phyloP scores from a whole-genome alignment of 163 green algal species.

The Scenedesmus sp. region DNA sequence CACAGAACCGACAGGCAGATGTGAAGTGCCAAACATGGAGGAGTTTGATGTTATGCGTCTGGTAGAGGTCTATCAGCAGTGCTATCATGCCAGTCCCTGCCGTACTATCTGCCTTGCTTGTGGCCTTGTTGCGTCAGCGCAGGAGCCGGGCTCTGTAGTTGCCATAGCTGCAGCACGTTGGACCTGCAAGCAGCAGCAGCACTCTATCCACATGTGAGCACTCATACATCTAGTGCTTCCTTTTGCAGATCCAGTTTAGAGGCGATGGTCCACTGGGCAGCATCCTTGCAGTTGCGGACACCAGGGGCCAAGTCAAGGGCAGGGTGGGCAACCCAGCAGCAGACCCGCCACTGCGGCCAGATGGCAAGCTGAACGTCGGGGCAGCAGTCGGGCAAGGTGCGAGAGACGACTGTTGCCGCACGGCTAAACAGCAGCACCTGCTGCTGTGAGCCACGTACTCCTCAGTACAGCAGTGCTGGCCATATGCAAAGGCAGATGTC shows the following conservation, averaged over 20 bases:
- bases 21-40: no score
- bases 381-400: constrained; percentile 83
- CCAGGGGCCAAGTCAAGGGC: constrained; percentile 88
- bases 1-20: no score
- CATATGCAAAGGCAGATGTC: background rate
- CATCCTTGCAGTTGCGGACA: constrained; percentile 87
- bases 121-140: background rate
- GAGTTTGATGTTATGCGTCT: no score
- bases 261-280: constrained; percentile 82
- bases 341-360: constrained; percentile 85
- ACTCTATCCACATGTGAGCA: background rate
- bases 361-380: constrained; percentile 94
- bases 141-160: background rate
- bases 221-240: background rate
- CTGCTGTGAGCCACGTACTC: background rate
- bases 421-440: background rate
- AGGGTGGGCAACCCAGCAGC: constrained; percentile 80
- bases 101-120: no score
- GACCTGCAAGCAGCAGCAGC: no score
- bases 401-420: background rate
- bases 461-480: background rate
- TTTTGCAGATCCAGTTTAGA: constrained; percentile 85
- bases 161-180: no score
- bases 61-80: no score
- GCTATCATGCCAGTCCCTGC: no score